Percentiles rank a stretch among this genome's conserved stretches.
Conservation (phyloP, 1,284 basidiomycete species). For the Wolfiporia cocos region DNA sequence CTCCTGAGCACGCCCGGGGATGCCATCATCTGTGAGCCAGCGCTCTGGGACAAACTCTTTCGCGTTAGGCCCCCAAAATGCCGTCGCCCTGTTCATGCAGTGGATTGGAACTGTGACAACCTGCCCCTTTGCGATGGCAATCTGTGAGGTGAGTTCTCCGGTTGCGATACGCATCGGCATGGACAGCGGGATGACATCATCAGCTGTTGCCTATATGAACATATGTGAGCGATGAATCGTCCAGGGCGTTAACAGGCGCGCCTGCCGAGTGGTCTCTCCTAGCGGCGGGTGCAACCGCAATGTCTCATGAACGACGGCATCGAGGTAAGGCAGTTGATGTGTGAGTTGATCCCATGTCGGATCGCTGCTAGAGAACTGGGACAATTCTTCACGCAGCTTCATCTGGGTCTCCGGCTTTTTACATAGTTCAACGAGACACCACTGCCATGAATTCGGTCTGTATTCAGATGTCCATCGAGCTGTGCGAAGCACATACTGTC, state of each 20-base stretch:
- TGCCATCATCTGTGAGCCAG: slow-evolving; percentile 16
- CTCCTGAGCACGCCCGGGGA: slow-evolving; percentile 25
- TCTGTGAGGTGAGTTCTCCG: slow-evolving; percentile 30
- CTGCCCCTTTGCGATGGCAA: slow-evolving; percentile 41
- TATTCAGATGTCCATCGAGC: neutral
- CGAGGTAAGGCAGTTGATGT: slow-evolving; percentile 25
- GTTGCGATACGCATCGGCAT: slow-evolving; percentile 31
- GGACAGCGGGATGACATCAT: slow-evolving; percentile 48
- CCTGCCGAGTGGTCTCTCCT: slow-evolving; percentile 13
- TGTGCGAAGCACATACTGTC: slow-evolving; percentile 19
- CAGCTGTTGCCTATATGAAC: slow-evolving; percentile 26
- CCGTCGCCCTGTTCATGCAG: slow-evolving; percentile 40
- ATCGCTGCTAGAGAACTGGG: slow-evolving; percentile 16
- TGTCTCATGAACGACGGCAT: slow-evolving; percentile 27
- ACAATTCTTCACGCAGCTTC: slow-evolving; percentile 35
- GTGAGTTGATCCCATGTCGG: slow-evolving; percentile 28
- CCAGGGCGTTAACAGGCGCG: slow-evolving; percentile 7
- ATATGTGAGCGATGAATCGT: neutral
- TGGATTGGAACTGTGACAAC: slow-evolving; percentile 32
- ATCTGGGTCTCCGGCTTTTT: slow-evolving; percentile 28
- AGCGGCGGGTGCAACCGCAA: slow-evolving; percentile 19
- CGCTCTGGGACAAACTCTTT: slow-evolving; percentile 22
- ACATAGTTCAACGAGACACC: slow-evolving; percentile 29
- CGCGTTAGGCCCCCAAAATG: slow-evolving; percentile 37
- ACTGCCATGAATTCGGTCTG: slow-evolving; percentile 11